phyloP scores from a whole-genome alignment of 2,329 filamentous ascomycete species.

The Fusarium ambrosium region DNA sequence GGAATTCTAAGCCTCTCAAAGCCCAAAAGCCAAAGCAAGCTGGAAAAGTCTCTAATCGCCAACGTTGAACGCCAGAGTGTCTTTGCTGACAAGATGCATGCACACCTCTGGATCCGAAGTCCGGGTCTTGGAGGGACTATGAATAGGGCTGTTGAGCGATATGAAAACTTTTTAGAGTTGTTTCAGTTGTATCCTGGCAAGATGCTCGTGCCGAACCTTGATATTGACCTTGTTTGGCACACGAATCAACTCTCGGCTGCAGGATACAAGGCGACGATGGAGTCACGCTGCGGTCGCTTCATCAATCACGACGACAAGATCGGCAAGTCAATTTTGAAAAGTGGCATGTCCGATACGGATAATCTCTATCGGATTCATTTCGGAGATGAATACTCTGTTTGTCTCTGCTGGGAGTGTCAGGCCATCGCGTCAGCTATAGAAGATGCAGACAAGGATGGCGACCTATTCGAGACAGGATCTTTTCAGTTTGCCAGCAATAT shows the following conservation, averaged over 20 bases:
- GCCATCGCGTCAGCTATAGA: constrained; percentile 34
- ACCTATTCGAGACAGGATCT: not conserved
- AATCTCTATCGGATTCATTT: constrained; percentile 36
- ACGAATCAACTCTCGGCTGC: constrained; percentile 55
- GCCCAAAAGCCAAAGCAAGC: not conserved
- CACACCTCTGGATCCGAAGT: constrained; percentile 54
- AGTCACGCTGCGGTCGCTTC: constrained; percentile 39
- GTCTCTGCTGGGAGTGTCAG: constrained; percentile 43
- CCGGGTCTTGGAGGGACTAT: constrained; percentile 53
- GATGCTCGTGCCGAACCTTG: constrained; percentile 55
- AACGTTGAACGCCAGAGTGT: constrained; percentile 50
- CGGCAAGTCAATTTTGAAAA: constrained; percentile 13
- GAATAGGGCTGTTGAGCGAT: constrained; percentile 52
- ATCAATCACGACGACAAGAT: constrained; percentile 48
- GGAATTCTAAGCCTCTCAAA: not conserved
- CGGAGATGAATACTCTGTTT: constrained; percentile 30
- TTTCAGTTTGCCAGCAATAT: not conserved
- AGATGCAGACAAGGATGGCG: constrained; percentile 10
- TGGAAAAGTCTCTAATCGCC: constrained; percentile 9
- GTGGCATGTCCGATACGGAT: constrained; percentile 28
- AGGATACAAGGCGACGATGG: constrained; percentile 42
- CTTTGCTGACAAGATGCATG: constrained; percentile 57
- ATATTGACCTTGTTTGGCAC: constrained; percentile 59
- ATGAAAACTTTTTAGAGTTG: constrained; percentile 54
- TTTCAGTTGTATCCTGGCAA: constrained; percentile 52